A percentile compares a stretch with the other conserved stretches of the same genome.
These are phyloP conservation scores for Trypanosoma lewisi DNA, from an alignment of 208 protist species.

Conservation along the genomic window DNA sequence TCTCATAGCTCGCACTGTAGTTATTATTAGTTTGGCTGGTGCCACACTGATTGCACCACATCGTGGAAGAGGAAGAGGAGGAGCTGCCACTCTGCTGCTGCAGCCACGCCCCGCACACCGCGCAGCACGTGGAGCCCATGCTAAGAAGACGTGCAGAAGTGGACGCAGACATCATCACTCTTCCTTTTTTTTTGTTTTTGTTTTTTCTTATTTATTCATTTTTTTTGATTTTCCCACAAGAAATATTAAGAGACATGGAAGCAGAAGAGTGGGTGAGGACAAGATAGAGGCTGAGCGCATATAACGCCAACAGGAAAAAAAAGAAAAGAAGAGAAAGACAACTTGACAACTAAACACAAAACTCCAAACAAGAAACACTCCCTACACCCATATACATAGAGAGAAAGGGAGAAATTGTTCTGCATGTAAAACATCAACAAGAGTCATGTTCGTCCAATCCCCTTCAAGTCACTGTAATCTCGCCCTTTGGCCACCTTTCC, in stretches of 20 bases:
- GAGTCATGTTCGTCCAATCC: no score
- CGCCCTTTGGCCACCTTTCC: no score
- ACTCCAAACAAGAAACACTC: no score
- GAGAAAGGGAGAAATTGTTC: no score
- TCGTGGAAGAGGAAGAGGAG: conserved; percentile 7
- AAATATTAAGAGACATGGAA: no score
- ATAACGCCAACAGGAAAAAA: conserved; percentile 8
- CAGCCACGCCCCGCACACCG: conserved; percentile 65
- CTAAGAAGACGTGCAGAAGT: conserved; percentile 40
- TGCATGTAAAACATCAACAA: no score
- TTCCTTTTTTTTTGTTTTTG: conserved; percentile 3
- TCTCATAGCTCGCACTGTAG: not conserved
- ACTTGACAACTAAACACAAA: no score
- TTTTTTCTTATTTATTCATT: conserved; percentile 2
- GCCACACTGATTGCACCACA: no score
- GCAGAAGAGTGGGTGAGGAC: not conserved
- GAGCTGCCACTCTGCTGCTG: conserved; percentile 14
- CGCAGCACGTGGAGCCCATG: conserved; percentile 65
- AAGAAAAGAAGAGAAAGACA: conserved; percentile 15
- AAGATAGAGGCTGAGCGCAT: not conserved
- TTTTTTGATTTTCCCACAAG: conserved; percentile 5
- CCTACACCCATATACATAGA: no score
- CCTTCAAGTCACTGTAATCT: no score
- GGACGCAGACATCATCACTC: conserved; percentile 2
- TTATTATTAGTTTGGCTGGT: conserved; percentile 30